A percentile compares a stretch with the other conserved stretches of the same genome.
Evolutionary conservation across 1,139 yeast genomes (phyloP).

Genomic region (Kodamaea arcana): DNA sequence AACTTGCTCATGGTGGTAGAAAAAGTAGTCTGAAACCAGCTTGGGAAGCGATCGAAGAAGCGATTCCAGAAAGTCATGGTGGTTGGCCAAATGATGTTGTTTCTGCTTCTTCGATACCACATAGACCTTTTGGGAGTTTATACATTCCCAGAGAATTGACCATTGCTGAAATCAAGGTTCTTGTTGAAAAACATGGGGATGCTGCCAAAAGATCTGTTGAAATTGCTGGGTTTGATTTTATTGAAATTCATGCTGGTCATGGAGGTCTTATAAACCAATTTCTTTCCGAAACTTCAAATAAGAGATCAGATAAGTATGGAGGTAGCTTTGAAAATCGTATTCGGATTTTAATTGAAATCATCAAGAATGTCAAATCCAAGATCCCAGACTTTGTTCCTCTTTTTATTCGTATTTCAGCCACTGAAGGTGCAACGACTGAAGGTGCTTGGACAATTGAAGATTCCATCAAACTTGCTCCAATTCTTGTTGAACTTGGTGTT

Average conservation of each 20-base stretch:
- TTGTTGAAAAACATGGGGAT: slow-evolving; percentile 33
- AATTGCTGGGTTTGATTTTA: slow-evolving; percentile 64
- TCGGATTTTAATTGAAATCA: slow-evolving; percentile 50
- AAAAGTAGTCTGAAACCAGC: slow-evolving; percentile 40
- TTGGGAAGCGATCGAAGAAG: slow-evolving; percentile 28
- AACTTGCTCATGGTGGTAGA: slow-evolving; percentile 55
- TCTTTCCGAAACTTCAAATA: slow-evolving; percentile 41
- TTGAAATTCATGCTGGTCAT: slow-evolving; percentile 66
- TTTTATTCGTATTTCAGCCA: slow-evolving; percentile 42
- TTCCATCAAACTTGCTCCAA: slow-evolving; percentile 37
- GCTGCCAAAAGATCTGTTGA: slow-evolving; percentile 36
- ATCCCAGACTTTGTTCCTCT: slow-evolving; percentile 35
- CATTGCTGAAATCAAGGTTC: slow-evolving; percentile 27
- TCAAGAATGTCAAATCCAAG: slow-evolving; percentile 31
- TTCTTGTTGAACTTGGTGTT: slow-evolving; percentile 42
- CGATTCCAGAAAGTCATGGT: slow-evolving; percentile 25
- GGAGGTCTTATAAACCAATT: slow-evolving; percentile 69
- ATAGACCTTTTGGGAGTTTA: slow-evolving; percentile 26
- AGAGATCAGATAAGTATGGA: slow-evolving; percentile 65
- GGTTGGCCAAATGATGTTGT: slow-evolving; percentile 43
- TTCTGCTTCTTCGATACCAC: slow-evolving; percentile 44
- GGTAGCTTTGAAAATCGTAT: slow-evolving; percentile 65
- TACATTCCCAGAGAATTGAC: slow-evolving; percentile 31
- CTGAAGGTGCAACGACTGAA: slow-evolving; percentile 32
- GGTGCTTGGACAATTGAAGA: slow-evolving; percentile 49